Conservation (phyloP, 208 protist genomes). For the Leishmania turanica region DNA sequence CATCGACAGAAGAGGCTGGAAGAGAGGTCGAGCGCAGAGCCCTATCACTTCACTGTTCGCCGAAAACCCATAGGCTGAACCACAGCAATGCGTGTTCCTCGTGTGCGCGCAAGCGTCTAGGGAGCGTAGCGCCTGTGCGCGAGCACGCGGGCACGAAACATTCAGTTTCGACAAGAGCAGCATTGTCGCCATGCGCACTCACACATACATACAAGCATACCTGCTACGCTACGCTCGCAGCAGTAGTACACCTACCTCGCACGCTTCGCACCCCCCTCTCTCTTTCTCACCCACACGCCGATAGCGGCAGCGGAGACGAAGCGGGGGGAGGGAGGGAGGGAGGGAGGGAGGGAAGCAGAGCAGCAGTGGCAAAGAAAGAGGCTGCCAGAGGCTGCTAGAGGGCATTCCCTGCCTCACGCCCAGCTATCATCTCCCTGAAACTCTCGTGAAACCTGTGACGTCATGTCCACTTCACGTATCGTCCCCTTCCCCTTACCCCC, state of each 20-base stretch:
- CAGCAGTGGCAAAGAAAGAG: background rate
- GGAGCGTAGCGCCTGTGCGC: background rate
- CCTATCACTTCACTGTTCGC: background rate
- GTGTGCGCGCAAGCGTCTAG: background rate
- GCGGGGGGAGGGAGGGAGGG: background rate
- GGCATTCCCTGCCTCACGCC: background rate
- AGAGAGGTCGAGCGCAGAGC: background rate
- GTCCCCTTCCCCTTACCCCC: too few species aligned
- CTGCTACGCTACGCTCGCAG: background rate
- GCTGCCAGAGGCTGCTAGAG: background rate
- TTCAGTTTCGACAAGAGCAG: background rate
- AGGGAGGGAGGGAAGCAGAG: background rate
- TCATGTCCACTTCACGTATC: background rate
- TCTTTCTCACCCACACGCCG: background rate
- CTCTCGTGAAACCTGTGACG: background rate
- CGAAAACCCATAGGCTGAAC: background rate
- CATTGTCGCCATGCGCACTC: background rate
- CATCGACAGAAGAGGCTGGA: background rate
- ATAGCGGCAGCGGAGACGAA: background rate
- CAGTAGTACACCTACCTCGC: background rate
- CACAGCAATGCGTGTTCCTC: background rate
- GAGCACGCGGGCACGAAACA: background rate
- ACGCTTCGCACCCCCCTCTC: background rate
- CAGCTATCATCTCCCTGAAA: background rate
- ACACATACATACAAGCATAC: background rate